Percentiles rank a stretch among this genome's conserved stretches.
phyloP scores from a whole-genome alignment of 805 yeast species.

The Candida dendrica region DNA sequence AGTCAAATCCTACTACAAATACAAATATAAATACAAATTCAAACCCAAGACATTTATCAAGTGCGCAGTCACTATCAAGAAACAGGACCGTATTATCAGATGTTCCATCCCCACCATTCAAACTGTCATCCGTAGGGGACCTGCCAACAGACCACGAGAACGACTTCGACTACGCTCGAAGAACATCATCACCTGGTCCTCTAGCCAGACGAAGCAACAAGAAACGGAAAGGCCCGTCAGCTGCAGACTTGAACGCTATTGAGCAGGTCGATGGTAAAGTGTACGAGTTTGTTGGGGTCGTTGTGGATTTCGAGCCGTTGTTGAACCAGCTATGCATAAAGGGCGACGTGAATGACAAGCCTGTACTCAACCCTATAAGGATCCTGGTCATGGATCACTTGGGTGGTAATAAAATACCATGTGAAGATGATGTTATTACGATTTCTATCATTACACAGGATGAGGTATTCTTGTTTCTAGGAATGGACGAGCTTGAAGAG shows the following conservation, averaged over 20 bases:
- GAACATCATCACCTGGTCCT: background rate
- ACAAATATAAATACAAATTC: background rate
- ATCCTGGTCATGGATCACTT: conserved; percentile 2
- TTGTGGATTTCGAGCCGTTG: conserved; percentile 14
- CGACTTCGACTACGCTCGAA: background rate
- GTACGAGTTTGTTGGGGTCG: conserved; percentile 7
- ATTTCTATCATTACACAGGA: conserved; percentile 6
- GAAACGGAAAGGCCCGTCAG: background rate
- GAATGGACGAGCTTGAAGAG: conserved; percentile 16
- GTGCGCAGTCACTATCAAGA: background rate
- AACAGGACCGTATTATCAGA: no score
- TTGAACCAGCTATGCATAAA: conserved; percentile 11
- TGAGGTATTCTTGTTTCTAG: conserved; percentile 14
- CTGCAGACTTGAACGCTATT: conserved; percentile 8
- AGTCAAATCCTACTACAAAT: no score
- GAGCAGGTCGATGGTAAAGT: conserved; percentile 13
- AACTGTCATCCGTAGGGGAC: background rate
- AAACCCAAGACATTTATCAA: no score
- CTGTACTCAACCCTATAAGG: conserved; percentile 9
- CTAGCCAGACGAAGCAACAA: background rate
- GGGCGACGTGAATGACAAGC: background rate
- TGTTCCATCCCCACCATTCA: background rate
- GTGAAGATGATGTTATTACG: conserved; percentile 7
- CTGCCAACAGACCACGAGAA: background rate
- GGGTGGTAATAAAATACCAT: background rate